Percentiles rank a stretch among this genome's conserved stretches.
These are phyloP conservation scores for Petasospora fabianii DNA, from an alignment of 1,139 yeast genomes.

Conservation along the genomic window DNA sequence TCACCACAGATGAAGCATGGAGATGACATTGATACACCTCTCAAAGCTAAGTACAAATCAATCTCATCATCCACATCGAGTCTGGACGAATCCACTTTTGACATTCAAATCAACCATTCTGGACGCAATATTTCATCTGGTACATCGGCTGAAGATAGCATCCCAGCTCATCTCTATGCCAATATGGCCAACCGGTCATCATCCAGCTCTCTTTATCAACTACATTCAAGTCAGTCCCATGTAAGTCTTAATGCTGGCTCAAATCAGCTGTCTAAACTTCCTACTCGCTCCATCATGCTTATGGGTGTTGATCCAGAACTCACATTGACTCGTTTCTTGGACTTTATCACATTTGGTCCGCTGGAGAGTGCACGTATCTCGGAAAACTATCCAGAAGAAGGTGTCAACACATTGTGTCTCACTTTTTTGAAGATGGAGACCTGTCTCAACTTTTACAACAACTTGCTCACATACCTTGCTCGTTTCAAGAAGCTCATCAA, in stretches of 20 bases:
- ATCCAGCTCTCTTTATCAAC: constrained; percentile 15
- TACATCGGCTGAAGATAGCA: constrained; percentile 5
- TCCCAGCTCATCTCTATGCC: constrained; percentile 21
- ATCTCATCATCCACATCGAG: constrained; percentile 15
- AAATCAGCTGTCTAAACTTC: constrained; percentile 27
- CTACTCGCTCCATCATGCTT: constrained; percentile 23
- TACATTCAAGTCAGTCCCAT: constrained; percentile 9
- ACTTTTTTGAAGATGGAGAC: constrained; percentile 41
- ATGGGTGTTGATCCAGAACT: constrained; percentile 24
- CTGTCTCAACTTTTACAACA: constrained; percentile 45
- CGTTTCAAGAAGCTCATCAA: constrained; percentile 39
- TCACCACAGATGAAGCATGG: background rate
- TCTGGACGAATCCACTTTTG: constrained; percentile 18
- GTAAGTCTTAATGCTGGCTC: constrained; percentile 14
- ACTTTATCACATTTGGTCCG: constrained; percentile 36
- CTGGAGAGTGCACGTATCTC: constrained; percentile 38
- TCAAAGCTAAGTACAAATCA: constrained; percentile 16
- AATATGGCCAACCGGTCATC: constrained; percentile 20
- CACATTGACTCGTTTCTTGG: constrained; percentile 21
- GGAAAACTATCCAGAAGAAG: constrained; percentile 23
- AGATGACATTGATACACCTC: constrained; percentile 15
- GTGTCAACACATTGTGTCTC: constrained; percentile 28
- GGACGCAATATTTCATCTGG: constrained; percentile 8
- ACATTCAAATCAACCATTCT: constrained; percentile 7
- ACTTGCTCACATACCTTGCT: constrained; percentile 39